phyloP scores from a whole-genome alignment of 192 early-diverging fungal species.

The Podila epigama region DNA sequence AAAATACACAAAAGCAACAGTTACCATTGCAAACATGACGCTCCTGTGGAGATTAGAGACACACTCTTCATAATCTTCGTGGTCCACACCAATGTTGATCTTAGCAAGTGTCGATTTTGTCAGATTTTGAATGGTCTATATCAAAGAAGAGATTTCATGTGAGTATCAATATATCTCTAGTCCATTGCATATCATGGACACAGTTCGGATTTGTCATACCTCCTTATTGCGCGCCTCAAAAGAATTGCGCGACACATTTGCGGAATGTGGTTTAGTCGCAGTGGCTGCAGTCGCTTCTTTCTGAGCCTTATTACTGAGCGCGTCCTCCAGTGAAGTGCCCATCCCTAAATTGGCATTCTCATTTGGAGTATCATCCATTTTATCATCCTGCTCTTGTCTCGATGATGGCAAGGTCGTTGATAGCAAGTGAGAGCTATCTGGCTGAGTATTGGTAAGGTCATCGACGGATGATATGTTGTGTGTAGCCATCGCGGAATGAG shows the following conservation, averaged over 20 bases:
- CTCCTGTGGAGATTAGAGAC: conserved; percentile 18
- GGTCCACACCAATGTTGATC: conserved; percentile 16
- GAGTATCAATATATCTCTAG: neutral
- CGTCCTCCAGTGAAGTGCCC: no score
- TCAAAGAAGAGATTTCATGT: neutral
- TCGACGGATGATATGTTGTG: no score
- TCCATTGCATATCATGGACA: no score
- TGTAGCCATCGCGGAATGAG: neutral
- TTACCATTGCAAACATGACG: conserved; percentile 39
- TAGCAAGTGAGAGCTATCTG: no score
- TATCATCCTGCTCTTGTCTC: no score
- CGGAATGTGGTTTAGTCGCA: neutral
- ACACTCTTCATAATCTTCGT: conserved; percentile 38
- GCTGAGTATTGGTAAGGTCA: no score
- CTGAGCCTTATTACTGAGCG: neutral
- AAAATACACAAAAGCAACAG: neutral
- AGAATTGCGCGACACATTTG: conserved; percentile 14
- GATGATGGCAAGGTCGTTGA: no score
- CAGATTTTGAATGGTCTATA: conserved; percentile 26
- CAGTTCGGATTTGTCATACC: conserved; percentile 27
- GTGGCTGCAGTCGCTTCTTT: neutral
- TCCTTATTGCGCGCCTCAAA: conserved; percentile 28
- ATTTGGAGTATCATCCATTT: no score
- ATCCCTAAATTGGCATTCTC: no score
- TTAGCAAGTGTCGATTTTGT: conserved; percentile 10